These are phyloP conservation scores for Chytridiales sp. DNA, from an alignment of 371 early-diverging fungal genomes.

Conservation along the genomic window DNA sequence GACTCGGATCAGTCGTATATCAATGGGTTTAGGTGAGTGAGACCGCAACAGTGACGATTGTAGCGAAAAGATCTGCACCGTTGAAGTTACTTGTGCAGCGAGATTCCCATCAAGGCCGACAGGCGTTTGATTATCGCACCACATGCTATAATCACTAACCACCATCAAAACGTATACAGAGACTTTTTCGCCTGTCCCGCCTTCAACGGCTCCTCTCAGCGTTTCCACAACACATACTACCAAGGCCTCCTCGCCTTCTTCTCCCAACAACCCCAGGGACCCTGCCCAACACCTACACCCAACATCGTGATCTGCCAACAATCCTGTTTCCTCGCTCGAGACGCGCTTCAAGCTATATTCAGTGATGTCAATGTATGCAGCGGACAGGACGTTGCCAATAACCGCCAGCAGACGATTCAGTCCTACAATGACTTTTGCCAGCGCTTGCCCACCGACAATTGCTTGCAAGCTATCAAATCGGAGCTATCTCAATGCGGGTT, in stretches of 20 bases:
- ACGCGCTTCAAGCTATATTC: conserved; percentile 1
- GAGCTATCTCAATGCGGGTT: no score
- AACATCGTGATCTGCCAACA: conserved; percentile 6
- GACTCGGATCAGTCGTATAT: conserved; percentile 10
- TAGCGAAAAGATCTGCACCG: neutral
- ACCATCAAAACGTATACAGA: neutral
- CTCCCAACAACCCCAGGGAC: conserved; percentile 4
- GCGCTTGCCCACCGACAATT: no score
- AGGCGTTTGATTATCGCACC: no score
- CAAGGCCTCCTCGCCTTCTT: conserved; percentile 9
- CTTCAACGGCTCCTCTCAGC: conserved; percentile 11
- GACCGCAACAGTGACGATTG: no score
- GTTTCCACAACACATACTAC: conserved; percentile 15
- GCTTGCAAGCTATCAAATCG: no score
- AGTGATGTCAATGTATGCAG: neutral
- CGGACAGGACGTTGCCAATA: neutral
- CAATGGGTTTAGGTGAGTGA: conserved; percentile 11
- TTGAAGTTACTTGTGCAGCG: neutral
- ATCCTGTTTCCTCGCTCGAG: neutral
- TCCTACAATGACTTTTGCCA: no score
- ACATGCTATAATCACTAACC: neutral
- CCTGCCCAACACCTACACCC: conserved; percentile 6
- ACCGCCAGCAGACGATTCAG: no score
- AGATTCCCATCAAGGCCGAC: no score
- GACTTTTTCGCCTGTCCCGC: conserved; percentile 8